Evolutionary conservation across 352 stramenopile species (phyloP).

Genomic region (Aphanomyces astaci): DNA sequence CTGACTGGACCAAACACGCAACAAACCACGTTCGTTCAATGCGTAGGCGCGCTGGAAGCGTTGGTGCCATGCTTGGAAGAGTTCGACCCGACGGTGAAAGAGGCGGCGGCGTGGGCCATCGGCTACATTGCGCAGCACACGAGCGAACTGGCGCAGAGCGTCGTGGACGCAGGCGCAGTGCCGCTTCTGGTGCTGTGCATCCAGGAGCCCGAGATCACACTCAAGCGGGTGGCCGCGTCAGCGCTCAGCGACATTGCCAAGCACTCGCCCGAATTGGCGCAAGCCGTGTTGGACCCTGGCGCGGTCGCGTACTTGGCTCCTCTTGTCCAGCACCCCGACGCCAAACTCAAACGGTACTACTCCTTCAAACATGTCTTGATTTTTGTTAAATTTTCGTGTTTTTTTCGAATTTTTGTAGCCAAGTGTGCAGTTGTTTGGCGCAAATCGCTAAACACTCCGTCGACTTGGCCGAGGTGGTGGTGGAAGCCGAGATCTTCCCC

Average conservation of each 20-base stretch:
- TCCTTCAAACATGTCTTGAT: not conserved
- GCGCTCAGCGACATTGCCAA: slow-evolving; percentile 92
- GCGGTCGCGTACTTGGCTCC: slow-evolving; percentile 91
- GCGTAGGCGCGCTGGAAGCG: slow-evolving; percentile 71
- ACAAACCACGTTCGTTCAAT: not conserved
- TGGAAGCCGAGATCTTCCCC: slow-evolving; percentile 94
- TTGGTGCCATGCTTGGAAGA: slow-evolving; percentile 92
- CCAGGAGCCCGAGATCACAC: slow-evolving; percentile 91
- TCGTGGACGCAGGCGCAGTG: slow-evolving; percentile 90
- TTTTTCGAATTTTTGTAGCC: slow-evolving; percentile 18
- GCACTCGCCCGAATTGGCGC: slow-evolving; percentile 91
- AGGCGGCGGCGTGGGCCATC: slow-evolving; percentile 91
- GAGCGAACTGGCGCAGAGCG: slow-evolving; percentile 86
- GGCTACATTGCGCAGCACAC: slow-evolving; percentile 94
- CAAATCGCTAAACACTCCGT: slow-evolving; percentile 95
- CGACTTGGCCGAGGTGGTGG: slow-evolving; percentile 92
- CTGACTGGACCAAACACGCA: not conserved
- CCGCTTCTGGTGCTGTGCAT: slow-evolving; percentile 92
- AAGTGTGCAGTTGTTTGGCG: slow-evolving; percentile 86
- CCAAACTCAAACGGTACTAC: slow-evolving; percentile 88
- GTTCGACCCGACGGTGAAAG: slow-evolving; percentile 93
- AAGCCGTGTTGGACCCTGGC: slow-evolving; percentile 89
- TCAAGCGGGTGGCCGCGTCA: slow-evolving; percentile 91
- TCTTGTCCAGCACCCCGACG: slow-evolving; percentile 90
- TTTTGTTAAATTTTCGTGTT: not conserved